phyloP scores from a whole-genome alignment of 352 stramenopile genomes.

The Thalassiosira delicatula region DNA sequence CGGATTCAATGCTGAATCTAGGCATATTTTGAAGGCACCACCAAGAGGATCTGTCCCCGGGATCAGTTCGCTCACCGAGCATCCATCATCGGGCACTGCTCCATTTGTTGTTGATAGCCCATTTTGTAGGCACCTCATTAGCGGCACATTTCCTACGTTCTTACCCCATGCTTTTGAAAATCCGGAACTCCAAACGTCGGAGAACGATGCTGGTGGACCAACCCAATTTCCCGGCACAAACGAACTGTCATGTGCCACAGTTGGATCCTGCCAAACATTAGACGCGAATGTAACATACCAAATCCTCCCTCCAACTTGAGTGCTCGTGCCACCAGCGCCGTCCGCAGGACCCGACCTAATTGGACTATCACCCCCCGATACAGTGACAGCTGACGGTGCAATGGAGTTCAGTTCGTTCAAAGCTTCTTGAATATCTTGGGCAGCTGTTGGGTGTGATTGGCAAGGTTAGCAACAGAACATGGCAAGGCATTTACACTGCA shows the following conservation, averaged over 20 bases:
- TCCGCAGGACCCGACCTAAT: constrained; percentile 54
- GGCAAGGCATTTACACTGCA: no score
- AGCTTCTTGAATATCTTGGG: constrained; percentile 87
- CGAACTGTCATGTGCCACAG: constrained; percentile 86
- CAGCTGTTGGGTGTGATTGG: no score
- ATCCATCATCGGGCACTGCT: constrained; percentile 73
- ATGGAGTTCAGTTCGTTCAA: constrained; percentile 93
- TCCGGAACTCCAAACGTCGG: constrained; percentile 90
- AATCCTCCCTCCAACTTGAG: constrained; percentile 70
- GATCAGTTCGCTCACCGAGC: constrained; percentile 74
- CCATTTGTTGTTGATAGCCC: constrained; percentile 77
- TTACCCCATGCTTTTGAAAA: constrained; percentile 96
- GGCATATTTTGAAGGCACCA: constrained; percentile 89
- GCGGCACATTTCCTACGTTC: constrained; percentile 90
- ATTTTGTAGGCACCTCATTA: constrained; percentile 78
- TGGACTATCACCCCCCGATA: constrained; percentile 79
- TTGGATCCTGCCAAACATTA: constrained; percentile 91
- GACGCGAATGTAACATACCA: constrained; percentile 91
- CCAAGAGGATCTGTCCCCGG: constrained; percentile 88
- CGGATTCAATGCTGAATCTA: constrained; percentile 85
- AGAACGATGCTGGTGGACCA: constrained; percentile 81
- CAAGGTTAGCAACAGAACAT: no score
- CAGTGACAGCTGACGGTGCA: constrained; percentile 89
- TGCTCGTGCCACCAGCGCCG: constrained; percentile 58
- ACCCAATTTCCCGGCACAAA: constrained; percentile 92